These are phyloP conservation scores for Volvox carteri DNA, from an alignment of 163 green algal genomes.

Conservation along the genomic window DNA sequence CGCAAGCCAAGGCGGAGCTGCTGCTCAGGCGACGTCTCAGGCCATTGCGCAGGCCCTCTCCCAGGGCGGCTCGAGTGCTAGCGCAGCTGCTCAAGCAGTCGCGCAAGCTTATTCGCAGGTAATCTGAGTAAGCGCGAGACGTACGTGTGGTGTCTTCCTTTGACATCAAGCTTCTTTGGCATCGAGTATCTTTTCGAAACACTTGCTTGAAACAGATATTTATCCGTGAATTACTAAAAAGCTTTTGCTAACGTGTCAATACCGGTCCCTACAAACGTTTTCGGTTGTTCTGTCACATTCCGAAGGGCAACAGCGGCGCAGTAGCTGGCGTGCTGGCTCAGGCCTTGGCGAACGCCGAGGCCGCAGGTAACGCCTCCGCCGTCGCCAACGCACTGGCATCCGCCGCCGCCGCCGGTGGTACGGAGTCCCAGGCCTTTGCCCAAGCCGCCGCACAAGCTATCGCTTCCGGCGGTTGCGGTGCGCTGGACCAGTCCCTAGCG, in stretches of 20 bases:
- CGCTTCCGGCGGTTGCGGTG: slow-evolving; percentile 23
- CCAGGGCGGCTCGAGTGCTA: slow-evolving; percentile 15
- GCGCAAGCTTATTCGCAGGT: slow-evolving; percentile 43
- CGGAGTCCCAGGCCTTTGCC: slow-evolving; percentile 1
- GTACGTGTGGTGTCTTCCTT: not conserved
- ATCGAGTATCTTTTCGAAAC: no score
- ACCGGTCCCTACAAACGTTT: not conserved
- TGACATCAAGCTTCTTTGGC: no score
- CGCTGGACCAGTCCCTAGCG: not conserved
- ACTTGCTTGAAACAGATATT: no score
- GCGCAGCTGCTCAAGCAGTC: slow-evolving; percentile 16
- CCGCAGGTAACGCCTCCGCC: slow-evolving; percentile 47
- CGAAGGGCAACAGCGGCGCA: slow-evolving; percentile 36
- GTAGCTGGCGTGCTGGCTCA: slow-evolving; percentile 40
- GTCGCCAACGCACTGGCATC: slow-evolving; percentile 36
- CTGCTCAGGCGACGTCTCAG: slow-evolving; percentile 27
- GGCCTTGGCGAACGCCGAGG: slow-evolving; percentile 24
- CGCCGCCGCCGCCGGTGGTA: slow-evolving; percentile 31
- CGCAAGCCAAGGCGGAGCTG: slow-evolving; percentile 2
- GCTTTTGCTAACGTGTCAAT: not conserved
- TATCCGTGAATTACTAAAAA: no score
- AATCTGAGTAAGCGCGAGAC: no score
- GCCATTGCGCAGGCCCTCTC: slow-evolving; percentile 44
- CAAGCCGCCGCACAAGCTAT: slow-evolving; percentile 37
- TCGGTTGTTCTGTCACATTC: not conserved